Conservation (phyloP, 306 rosid genomes). For the Citrullus amarus region DNA sequence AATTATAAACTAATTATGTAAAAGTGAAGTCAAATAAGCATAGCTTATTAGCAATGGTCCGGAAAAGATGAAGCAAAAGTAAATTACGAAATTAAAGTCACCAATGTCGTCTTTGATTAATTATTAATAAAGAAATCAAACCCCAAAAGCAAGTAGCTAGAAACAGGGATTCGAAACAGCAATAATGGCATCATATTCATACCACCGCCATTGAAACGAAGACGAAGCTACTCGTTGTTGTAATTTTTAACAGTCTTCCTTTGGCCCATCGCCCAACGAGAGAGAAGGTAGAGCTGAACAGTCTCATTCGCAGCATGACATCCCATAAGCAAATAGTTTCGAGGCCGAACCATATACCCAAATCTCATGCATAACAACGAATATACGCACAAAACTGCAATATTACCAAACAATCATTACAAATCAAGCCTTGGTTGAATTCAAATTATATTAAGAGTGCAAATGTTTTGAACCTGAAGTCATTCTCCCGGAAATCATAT, state of each 20-base stretch:
- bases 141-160: neutral
- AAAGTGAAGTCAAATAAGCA: too few species aligned
- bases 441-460: neutral
- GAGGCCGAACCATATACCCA: conserved; percentile 70
- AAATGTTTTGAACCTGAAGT: conserved; percentile 47
- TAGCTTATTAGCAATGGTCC: too few species aligned
- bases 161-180: neutral
- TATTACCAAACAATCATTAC: neutral
- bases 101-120: neutral
- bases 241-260: conserved; percentile 19
- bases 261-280: conserved; percentile 56
- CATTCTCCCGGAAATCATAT: conserved; percentile 93
- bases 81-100: neutral
- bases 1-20: neutral
- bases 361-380: conserved; percentile 59
- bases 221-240: neutral
- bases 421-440: neutral
- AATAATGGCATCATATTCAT: neutral
- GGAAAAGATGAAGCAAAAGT: neutral
- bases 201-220: neutral
- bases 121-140: neutral
- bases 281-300: conserved; percentile 56
- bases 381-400: conserved; percentile 60
- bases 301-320: conserved; percentile 67
- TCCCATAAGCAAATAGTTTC: conserved; percentile 47